Percentiles rank a stretch among this genome's conserved stretches.
Evolutionary conservation across 2,329 filamentous ascomycete genomes (phyloP).

Genomic region (Microdochium paspali): DNA sequence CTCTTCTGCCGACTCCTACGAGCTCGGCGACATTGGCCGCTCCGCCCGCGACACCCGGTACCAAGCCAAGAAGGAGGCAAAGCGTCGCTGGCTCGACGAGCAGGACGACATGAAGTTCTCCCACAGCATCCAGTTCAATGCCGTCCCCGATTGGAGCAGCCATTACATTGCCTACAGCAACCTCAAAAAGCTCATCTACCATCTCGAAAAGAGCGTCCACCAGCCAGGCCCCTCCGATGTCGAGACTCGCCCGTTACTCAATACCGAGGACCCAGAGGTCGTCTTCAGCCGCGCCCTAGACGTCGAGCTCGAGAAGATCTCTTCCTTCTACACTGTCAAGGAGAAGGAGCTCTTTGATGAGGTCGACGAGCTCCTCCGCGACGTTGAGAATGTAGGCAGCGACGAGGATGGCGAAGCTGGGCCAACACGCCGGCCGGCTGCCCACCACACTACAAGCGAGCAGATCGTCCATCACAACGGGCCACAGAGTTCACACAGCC

Average conservation of each 20-base stretch:
- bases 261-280: conserved; percentile 64
- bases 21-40: neutral
- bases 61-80: conserved; percentile 42
- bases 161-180: conserved; percentile 99
- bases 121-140: conserved; percentile 98
- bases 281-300: conserved; percentile 77
- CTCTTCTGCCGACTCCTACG: neutral
- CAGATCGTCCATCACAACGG: conserved; percentile 27
- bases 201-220: conserved; percentile 78
- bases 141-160: conserved; percentile 98
- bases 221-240: conserved; percentile 56
- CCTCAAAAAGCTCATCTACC: conserved; percentile 96
- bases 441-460: conserved; percentile 17
- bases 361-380: conserved; percentile 64
- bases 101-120: conserved; percentile 98
- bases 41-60: neutral
- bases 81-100: conserved; percentile 61
- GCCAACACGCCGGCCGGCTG: conserved; percentile 13
- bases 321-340: conserved; percentile 81
- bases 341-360: conserved; percentile 81
- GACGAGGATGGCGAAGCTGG: conserved; percentile 17
- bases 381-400: conserved; percentile 52
- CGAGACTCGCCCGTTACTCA: conserved; percentile 78
- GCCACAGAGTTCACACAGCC: conserved; percentile 18
- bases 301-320: conserved; percentile 87